Conservation (phyloP, 371 early-diverging fungal genomes). For the Circinella umbellata region DNA sequence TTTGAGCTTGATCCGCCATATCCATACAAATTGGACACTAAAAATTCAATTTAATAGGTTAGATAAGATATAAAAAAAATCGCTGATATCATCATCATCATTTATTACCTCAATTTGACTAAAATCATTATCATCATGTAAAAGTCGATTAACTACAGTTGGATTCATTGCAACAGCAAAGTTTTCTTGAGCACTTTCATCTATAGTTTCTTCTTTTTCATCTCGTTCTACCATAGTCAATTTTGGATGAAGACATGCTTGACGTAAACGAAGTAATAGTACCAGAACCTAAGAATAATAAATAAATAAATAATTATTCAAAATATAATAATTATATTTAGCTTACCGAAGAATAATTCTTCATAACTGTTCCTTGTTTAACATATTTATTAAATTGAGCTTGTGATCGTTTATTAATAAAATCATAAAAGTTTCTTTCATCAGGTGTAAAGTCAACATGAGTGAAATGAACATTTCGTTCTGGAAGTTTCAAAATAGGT, state of each 20-base stretch:
- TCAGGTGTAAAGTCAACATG: constrained; percentile 56
- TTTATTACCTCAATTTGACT: constrained; percentile 27
- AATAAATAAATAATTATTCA: too few relatives aligned
- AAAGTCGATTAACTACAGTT: constrained; percentile 29
- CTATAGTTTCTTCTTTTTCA: neutral
- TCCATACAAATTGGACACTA: constrained; percentile 59
- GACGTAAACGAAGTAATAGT: constrained; percentile 44
- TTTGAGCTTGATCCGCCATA: constrained; percentile 37
- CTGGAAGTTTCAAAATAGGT: constrained; percentile 69
- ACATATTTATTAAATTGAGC: constrained; percentile 55
- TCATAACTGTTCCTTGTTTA: constrained; percentile 58
- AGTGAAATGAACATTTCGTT: constrained; percentile 60
- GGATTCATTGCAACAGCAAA: neutral
- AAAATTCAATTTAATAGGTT: neutral
- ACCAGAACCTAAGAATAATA: constrained; percentile 29
- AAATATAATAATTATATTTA: neutral
- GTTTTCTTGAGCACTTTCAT: neutral
- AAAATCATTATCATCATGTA: constrained; percentile 18
- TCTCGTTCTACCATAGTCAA: constrained; percentile 24
- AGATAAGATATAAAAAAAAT: neutral
- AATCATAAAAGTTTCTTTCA: constrained; percentile 68
- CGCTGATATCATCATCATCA: neutral
- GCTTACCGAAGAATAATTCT: constrained; percentile 61
- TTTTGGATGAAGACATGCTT: constrained; percentile 48
- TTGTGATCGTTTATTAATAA: constrained; percentile 57